A percentile compares a stretch with the other conserved stretches of the same genome.
phyloP scores from a whole-genome alignment of 495 filamentous ascomycete genomes.

The Podospora pseudopauciseta region DNA sequence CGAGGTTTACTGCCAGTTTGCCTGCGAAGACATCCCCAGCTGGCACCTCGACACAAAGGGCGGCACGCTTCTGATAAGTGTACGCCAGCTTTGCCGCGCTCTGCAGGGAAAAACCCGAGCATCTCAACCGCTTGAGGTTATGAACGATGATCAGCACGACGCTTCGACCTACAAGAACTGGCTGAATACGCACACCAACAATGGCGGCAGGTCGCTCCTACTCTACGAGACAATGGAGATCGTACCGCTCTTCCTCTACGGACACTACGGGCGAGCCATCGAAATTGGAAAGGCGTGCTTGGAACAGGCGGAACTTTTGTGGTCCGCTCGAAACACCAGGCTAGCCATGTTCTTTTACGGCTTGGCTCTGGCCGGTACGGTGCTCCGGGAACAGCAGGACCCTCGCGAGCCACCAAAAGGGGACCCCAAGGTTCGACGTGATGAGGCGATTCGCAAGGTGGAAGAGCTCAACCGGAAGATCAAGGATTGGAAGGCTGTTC shows the following conservation, averaged over 20 bases:
- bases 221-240: constrained; percentile 73
- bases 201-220: constrained; percentile 54
- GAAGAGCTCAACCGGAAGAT: constrained; percentile 57
- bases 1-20: constrained; percentile 68
- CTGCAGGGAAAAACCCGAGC: constrained; percentile 79
- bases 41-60: constrained; percentile 78
- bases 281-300: constrained; percentile 61
- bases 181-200: constrained; percentile 39
- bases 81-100: constrained; percentile 71
- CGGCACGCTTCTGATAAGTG: constrained; percentile 65
- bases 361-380: constrained; percentile 62
- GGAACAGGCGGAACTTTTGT: constrained; percentile 57
- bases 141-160: constrained; percentile 70
- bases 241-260: constrained; percentile 69
- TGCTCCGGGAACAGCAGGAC: constrained; percentile 55
- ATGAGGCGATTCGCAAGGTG: constrained; percentile 54
- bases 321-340: constrained; percentile 68
- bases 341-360: constrained; percentile 63
- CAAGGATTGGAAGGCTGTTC: constrained; percentile 62
- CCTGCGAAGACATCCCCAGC: constrained; percentile 69
- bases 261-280: constrained; percentile 66
- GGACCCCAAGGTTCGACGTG: constrained; percentile 50
- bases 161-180: constrained; percentile 60
- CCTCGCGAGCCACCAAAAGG: constrained; percentile 46
- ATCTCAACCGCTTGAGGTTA: constrained; percentile 51